Evolutionary conservation across 345 rosid genomes (phyloP).

Genomic region (Arabis hirsuta): DNA sequence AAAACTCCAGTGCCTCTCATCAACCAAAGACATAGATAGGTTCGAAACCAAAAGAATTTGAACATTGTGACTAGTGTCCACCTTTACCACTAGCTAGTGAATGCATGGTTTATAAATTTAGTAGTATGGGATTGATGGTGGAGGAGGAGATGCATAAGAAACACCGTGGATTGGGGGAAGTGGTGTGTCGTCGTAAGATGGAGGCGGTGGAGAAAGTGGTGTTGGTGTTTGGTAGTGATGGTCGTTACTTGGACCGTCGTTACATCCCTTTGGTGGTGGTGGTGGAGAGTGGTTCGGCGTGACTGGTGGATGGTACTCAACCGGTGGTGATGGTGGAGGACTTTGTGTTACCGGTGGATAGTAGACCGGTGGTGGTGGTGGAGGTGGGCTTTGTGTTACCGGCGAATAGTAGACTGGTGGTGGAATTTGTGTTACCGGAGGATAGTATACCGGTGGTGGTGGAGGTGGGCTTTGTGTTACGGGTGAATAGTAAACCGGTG

Average conservation of each 20-base stretch:
- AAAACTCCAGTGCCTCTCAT: conserved; percentile 26
- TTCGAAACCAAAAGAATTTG: conserved; percentile 41
- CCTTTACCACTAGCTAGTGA: conserved; percentile 31
- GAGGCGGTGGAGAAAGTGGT: conserved; percentile 39
- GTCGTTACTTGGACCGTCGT: conserved; percentile 37
- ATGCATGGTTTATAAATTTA: conserved; percentile 33
- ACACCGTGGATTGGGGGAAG: conserved; percentile 44
- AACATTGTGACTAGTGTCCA: conserved; percentile 32
- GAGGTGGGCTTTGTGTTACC: not conserved
- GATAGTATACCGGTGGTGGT: conserved; percentile 24
- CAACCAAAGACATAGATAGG: conserved; percentile 33
- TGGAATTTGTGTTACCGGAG: conserved; percentile 25
- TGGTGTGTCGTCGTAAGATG: conserved; percentile 33
- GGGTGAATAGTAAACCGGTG: conserved; percentile 1
- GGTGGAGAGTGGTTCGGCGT: conserved; percentile 32
- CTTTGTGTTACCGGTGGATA: conserved; percentile 18
- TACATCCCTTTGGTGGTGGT: conserved; percentile 42
- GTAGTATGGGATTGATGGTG: conserved; percentile 47
- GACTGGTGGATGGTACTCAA: conserved; percentile 35
- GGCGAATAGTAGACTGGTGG: conserved; percentile 29
- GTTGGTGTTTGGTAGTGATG: conserved; percentile 41
- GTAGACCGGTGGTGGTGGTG: conserved; percentile 2
- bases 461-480: conserved; percentile 32
- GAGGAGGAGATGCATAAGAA: conserved; percentile 45
- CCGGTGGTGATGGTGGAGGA: conserved; percentile 30